These are phyloP conservation scores for Didymella segeticola DNA, from an alignment of 2,329 filamentous ascomycete species.

Conservation along the genomic window DNA sequence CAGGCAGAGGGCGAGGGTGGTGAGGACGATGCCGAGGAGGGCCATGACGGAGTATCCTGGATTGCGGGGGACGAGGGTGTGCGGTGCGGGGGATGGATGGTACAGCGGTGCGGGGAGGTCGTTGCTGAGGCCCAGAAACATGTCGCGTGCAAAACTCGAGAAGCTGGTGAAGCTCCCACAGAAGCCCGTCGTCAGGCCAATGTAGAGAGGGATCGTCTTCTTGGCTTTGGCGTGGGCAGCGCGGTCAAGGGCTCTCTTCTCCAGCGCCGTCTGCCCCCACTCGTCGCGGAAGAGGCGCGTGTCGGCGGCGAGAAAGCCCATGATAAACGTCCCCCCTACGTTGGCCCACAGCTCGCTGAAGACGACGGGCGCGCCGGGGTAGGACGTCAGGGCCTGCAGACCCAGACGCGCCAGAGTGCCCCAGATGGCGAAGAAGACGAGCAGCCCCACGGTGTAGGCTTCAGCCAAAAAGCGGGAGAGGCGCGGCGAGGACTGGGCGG, in stretches of 20 bases:
- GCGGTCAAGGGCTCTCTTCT: constrained; percentile 52
- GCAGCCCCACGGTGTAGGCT: constrained; percentile 74
- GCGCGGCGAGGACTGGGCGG: constrained; percentile 22
- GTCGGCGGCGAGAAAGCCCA: constrained; percentile 88
- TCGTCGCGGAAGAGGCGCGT: constrained; percentile 74
- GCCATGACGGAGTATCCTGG: constrained; percentile 86
- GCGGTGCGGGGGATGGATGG: constrained; percentile 39
- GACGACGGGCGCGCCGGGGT: constrained; percentile 75
- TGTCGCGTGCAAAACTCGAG: constrained; percentile 81
- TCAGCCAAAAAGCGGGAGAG: constrained; percentile 46
- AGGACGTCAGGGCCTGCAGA: constrained; percentile 78
- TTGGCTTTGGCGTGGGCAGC: constrained; percentile 63
- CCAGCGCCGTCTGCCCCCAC: constrained; percentile 60
- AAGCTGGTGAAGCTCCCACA: constrained; percentile 92
- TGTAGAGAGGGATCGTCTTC: constrained; percentile 87
- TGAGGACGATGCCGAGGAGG: constrained; percentile 74
- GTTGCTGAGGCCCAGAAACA: constrained; percentile 81
- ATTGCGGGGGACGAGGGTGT: constrained; percentile 59
- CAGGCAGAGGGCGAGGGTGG: constrained; percentile 74
- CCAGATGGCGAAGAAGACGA: constrained; percentile 83
- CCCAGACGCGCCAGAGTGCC: constrained; percentile 86
- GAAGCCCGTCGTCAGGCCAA: constrained; percentile 84
- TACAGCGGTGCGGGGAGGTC: constrained; percentile 64
- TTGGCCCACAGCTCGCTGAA: constrained; percentile 88
- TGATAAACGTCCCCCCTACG: constrained; percentile 77